These are phyloP conservation scores for Cytospora schulzeri DNA, from an alignment of 2,329 filamentous ascomycete genomes.

Conservation along the genomic window DNA sequence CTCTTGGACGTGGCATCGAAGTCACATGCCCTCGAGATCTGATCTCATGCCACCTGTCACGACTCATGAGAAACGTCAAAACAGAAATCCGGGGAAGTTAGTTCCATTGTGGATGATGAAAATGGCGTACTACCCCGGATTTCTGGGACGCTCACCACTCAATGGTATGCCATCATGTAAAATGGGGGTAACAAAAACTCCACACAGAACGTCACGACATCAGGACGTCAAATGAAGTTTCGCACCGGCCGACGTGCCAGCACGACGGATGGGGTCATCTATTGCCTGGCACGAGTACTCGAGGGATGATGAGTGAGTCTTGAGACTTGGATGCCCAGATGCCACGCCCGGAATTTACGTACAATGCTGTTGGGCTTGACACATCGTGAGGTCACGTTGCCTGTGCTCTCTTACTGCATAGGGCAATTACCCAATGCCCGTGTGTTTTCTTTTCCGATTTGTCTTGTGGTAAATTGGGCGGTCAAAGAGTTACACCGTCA, in stretches of 20 bases:
- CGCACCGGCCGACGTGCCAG: not conserved
- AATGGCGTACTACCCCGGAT: conserved; percentile 25
- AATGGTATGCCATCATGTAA: conserved; percentile 24
- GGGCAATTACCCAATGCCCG: conserved; percentile 1
- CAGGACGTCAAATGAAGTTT: not conserved
- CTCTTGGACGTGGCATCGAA: not conserved
- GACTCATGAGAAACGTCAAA: conserved; percentile 2
- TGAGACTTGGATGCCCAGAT: conserved; percentile 6
- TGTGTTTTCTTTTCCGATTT: not conserved
- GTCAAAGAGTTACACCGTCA: conserved; percentile 4
- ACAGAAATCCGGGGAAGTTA: conserved; percentile 18
- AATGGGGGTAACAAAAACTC: conserved; percentile 29
- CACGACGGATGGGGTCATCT: conserved; percentile 27
- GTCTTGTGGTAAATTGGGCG: not conserved
- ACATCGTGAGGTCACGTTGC: conserved; percentile 29
- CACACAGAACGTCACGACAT: conserved; percentile 17
- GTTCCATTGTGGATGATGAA: not conserved
- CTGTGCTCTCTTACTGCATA: conserved; percentile 16
- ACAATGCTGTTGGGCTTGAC: conserved; percentile 24
- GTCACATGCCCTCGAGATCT: conserved; percentile 12
- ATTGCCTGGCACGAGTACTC: conserved; percentile 21
- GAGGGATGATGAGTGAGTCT: conserved; percentile 2
- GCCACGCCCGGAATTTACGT: conserved; percentile 22
- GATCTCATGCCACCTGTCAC: not conserved
- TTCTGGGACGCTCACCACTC: conserved; percentile 12